phyloP scores from a whole-genome alignment of 2,329 filamentous ascomycete species.

The Alternaria incomplexa region DNA sequence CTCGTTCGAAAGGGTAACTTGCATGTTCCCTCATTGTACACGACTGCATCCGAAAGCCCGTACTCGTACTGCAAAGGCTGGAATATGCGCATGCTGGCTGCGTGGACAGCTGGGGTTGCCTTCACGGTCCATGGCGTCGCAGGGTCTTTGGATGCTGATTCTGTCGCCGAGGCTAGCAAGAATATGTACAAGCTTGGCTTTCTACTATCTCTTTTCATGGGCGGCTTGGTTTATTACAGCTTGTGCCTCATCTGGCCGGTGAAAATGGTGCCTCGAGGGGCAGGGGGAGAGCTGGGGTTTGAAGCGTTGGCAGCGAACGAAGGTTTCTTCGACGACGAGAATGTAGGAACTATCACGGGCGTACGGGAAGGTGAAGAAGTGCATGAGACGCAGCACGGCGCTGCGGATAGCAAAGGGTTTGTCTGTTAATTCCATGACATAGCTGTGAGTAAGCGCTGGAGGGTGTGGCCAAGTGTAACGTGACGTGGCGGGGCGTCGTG shows the following conservation, averaged over 20 bases:
- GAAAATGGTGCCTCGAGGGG: slow-evolving; percentile 14
- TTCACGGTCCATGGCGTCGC: slow-evolving; percentile 27
- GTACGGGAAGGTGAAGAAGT: slow-evolving; percentile 21
- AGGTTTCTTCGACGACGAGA: slow-evolving; percentile 25
- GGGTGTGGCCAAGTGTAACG: background rate
- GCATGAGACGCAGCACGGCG: slow-evolving; percentile 10
- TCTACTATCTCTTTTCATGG: slow-evolving; percentile 20
- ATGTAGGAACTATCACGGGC: slow-evolving; percentile 18
- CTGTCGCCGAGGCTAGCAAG: slow-evolving; percentile 21
- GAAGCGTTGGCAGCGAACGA: slow-evolving; percentile 22
- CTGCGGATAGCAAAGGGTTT: slow-evolving; percentile 11
- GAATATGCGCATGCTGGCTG: slow-evolving; percentile 27
- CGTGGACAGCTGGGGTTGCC: slow-evolving; percentile 24
- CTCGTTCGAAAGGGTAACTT: slow-evolving; percentile 25
- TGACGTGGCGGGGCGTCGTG: background rate
- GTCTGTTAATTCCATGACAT: background rate
- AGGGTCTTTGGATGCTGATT: slow-evolving; percentile 18
- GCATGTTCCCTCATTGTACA: slow-evolving; percentile 25
- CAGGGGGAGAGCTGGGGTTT: slow-evolving; percentile 15
- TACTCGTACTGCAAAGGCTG: slow-evolving; percentile 29
- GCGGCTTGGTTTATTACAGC: slow-evolving; percentile 19
- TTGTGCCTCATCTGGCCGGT: slow-evolving; percentile 22
- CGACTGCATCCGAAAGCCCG: slow-evolving; percentile 11
- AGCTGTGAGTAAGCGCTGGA: background rate
- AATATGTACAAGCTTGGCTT: slow-evolving; percentile 29